Evolutionary conservation across 2,329 filamentous ascomycete species (phyloP), one percentile per base, ranked within the genome.

Genomic region (Botryotinia globosa): DNA sequence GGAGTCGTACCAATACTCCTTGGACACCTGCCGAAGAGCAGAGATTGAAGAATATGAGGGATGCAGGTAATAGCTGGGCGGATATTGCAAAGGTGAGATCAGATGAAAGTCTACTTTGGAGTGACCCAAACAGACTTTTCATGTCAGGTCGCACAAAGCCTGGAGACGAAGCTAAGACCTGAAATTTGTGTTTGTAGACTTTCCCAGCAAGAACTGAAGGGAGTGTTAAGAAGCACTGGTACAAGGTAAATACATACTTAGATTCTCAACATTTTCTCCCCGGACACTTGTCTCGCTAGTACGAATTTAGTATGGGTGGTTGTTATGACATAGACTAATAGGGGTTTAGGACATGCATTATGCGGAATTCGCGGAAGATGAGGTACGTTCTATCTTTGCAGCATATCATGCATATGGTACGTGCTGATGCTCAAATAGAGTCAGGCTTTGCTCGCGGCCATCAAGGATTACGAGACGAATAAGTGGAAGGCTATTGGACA

Each of bases 201-300:
- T 99, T 99, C 81, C 95, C 96, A 18, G 91, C 90, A 37, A 88
- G 96, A 79, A 99, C 96, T 59, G 96, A 99, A 84, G 96, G 96
- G 12, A 98, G 94, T 80, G 96, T 99, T 34, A 99, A 98, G 87
- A 99, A 98, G 84, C 96, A 99, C 82, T 99, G 96, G 95, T 98
- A 99, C 83, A 98, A 98, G 88, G 93, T 94, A 85, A 63, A 44
- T 42, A 32, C 18, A 66, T 54, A 39, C 37, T 58, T 18, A 18
- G 45, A 44, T n/a, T 44, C 37, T 20, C 66, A 39, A 34, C 59
- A 16, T 61, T 44, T 29, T 29, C 25, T 32, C 32, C 58, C 62
- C 5, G 29, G 22, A 66, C 42, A 25, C 25, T 48, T 45, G 34
- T 44, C 72, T 76, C 77, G 67, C 29, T 62, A 7, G 44, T 16